Percentiles rank a stretch among this genome's conserved stretches.
These are phyloP conservation scores for Daldinia grandis DNA, from an alignment of 495 filamentous ascomycete genomes.

Conservation along the genomic window DNA sequence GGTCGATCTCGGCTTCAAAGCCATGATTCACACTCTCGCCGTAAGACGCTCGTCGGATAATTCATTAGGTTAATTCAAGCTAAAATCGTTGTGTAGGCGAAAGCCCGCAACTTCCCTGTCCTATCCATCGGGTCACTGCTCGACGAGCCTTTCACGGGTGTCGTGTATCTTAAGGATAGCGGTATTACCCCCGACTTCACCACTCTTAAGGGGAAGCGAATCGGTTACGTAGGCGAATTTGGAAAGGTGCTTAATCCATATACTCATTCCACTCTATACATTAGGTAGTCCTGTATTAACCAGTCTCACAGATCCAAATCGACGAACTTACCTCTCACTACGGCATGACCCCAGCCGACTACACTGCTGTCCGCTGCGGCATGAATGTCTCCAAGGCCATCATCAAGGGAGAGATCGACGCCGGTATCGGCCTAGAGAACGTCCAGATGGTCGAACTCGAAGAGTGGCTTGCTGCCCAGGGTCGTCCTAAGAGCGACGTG, in stretches of 20 bases:
- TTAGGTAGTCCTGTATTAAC: conserved; percentile 32
- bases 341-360: conserved; percentile 72
- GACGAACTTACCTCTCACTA: conserved; percentile 78
- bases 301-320: conserved; percentile 64
- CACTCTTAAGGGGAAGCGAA: conserved; percentile 70
- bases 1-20: conserved; percentile 77
- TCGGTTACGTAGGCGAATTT: conserved; percentile 78
- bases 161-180: conserved; percentile 73
- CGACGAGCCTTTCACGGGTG: conserved; percentile 76
- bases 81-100: conserved; percentile 57
- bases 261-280: neutral
- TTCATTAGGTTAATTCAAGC: neutral
- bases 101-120: conserved; percentile 74
- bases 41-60: conserved; percentile 49
- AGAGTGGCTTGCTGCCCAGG: conserved; percentile 69
- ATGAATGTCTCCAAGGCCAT: conserved; percentile 63
- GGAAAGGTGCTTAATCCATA: conserved; percentile 58
- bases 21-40: conserved; percentile 77
- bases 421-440: conserved; percentile 76
- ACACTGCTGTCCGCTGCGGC: conserved; percentile 69
- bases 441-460: conserved; percentile 78
- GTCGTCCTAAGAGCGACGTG: conserved; percentile 66
- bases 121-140: conserved; percentile 72
- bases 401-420: conserved; percentile 70
- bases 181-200: conserved; percentile 69